These are phyloP conservation scores for Takashimella koratensis DNA, from an alignment of 1,284 basidiomycete species.

Conservation along the genomic window DNA sequence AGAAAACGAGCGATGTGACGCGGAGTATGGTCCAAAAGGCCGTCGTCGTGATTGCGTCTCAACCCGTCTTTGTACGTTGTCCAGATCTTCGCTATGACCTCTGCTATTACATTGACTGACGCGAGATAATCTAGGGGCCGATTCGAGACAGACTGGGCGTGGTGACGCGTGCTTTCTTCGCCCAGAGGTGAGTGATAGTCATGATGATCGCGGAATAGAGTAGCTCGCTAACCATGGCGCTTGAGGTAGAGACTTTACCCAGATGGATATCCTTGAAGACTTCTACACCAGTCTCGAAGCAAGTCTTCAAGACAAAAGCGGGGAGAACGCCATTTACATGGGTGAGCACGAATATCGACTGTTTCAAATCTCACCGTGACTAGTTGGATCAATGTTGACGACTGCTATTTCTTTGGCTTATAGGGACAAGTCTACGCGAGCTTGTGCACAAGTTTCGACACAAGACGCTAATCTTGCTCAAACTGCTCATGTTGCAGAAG, in stretches of 20 bases:
- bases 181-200: slow-evolving; percentile 66
- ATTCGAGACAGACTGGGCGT: slow-evolving; percentile 83
- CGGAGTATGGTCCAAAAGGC: slow-evolving; percentile 97
- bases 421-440: slow-evolving; percentile 85
- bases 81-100: background rate
- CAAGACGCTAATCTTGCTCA: slow-evolving; percentile 87
- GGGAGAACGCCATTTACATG: slow-evolving; percentile 47
- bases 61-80: slow-evolving; percentile 73
- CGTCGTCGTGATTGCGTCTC: slow-evolving; percentile 86
- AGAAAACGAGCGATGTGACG: slow-evolving; percentile 82
- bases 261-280: slow-evolving; percentile 76
- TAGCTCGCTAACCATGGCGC: too few relatives aligned
- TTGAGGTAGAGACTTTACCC: slow-evolving; percentile 76
- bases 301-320: slow-evolving; percentile 38
- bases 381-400: too few relatives aligned
- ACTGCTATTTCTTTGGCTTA: background rate
- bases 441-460: slow-evolving; percentile 92
- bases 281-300: slow-evolving; percentile 70
- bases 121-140: slow-evolving; percentile 29
- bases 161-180: slow-evolving; percentile 84
- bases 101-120: background rate
- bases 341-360: slow-evolving; percentile 18
- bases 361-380: too few relatives aligned
- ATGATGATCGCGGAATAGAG: too few relatives aligned
- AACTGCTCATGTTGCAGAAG: slow-evolving; percentile 89